Percentiles rank a stretch among this genome's conserved stretches.
Conservation (phyloP, 2,329 filamentous ascomycete genomes). For the Phymatotrichopsis omnivora region DNA sequence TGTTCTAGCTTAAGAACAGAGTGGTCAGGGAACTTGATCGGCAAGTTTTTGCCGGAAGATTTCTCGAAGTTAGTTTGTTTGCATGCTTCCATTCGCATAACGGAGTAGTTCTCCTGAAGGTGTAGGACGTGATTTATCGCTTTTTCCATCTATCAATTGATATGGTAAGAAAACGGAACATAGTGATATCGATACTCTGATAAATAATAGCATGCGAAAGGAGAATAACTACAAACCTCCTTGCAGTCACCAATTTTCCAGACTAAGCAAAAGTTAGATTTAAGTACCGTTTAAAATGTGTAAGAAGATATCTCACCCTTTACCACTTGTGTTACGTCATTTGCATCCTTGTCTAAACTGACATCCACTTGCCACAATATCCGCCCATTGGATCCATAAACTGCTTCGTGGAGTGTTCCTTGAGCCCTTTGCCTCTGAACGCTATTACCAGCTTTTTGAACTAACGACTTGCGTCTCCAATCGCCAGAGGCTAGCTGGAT, state of each 20-base stretch:
- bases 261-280: neutral
- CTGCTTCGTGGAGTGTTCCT: conserved; percentile 4
- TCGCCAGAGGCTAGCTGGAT: conserved; percentile 17
- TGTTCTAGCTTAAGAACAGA: too few relatives aligned
- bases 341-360: conserved; percentile 9
- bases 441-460: neutral
- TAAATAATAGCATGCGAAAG: too few relatives aligned
- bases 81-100: conserved; percentile 1
- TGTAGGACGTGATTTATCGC: neutral
- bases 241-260: conserved; percentile 2
- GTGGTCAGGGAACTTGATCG: neutral
- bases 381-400: neutral
- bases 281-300: neutral
- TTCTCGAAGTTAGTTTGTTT: neutral
- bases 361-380: conserved; percentile 21
- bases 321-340: conserved; percentile 11
- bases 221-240: conserved; percentile 1
- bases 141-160: conserved; percentile 11
- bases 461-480: conserved; percentile 5
- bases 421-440: neutral
- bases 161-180: too few relatives aligned
- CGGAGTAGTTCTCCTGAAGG: conserved; percentile 6
- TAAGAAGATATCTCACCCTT: conserved; percentile 8
- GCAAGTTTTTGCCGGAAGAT: neutral
- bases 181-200: too few relatives aligned